Conservation (phyloP, 768 basidiomycete species). For the Tephrocybe sp. region DNA sequence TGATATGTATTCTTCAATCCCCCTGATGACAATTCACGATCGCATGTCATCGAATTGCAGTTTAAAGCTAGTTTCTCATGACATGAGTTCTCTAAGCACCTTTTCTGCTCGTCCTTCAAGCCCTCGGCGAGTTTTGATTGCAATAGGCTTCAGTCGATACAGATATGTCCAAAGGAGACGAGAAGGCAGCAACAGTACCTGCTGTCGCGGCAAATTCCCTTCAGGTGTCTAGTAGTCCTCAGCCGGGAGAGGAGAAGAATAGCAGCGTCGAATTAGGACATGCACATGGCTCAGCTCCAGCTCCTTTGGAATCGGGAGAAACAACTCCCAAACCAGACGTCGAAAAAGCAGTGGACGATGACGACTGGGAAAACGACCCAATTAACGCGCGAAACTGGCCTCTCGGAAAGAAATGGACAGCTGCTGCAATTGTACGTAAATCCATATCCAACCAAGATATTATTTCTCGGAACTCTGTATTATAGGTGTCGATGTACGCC, state of each 20-base stretch:
- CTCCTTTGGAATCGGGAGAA: neutral
- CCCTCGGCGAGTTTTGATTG: too few relatives aligned
- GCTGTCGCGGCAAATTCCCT: neutral
- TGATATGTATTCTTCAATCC: too few relatives aligned
- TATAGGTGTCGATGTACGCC: conserved; percentile 57
- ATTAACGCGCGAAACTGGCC: conserved; percentile 71
- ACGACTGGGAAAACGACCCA: conserved; percentile 56
- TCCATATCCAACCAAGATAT: neutral
- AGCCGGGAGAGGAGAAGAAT: neutral
- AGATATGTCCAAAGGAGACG: neutral
- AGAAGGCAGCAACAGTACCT: neutral
- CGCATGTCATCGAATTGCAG: too few relatives aligned
- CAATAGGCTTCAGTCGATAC: too few relatives aligned
- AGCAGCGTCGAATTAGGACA: neutral
- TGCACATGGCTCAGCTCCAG: neutral
- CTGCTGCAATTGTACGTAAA: conserved; percentile 48
- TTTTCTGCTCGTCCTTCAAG: too few relatives aligned
- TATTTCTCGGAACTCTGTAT: neutral
- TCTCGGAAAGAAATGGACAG: conserved; percentile 52
- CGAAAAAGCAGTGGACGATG: conserved; percentile 38
- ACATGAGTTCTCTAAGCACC: too few relatives aligned
- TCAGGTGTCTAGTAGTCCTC: too few relatives aligned
- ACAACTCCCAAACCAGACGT: conserved; percentile 9
- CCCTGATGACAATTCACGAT: too few relatives aligned
- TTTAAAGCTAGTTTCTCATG: too few relatives aligned